Percentiles rank a stretch among this genome's conserved stretches.
These are phyloP conservation scores for Prunella vulgaris DNA, from an alignment of 257 asterid genomes.

Conservation along the genomic window DNA sequence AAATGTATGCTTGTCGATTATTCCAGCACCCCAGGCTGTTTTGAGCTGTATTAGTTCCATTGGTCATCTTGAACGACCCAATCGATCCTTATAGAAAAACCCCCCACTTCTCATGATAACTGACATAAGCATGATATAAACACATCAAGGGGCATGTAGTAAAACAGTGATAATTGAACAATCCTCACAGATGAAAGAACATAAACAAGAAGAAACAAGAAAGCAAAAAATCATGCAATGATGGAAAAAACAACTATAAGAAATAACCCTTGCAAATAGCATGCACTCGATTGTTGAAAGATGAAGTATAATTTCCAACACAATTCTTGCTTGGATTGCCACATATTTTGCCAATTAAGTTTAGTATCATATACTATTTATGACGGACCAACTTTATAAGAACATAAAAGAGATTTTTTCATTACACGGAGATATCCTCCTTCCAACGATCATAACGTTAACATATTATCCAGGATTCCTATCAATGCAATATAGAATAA, in stretches of 20 bases:
- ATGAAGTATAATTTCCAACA: background rate
- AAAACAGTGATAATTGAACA: background rate
- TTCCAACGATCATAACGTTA: background rate
- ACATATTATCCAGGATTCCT: background rate
- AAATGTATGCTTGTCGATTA: conserved; percentile 86
- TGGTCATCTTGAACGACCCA: conserved; percentile 98
- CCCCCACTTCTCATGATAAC: conserved; percentile 91
- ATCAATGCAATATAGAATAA: background rate
- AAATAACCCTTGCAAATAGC: conserved; percentile 2
- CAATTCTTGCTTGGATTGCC: too few relatives aligned
- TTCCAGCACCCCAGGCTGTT: conserved; percentile 99
- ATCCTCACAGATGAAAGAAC: conserved; percentile 1
- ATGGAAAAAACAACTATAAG: background rate
- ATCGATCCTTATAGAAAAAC: conserved; percentile 83
- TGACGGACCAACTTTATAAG: background rate
- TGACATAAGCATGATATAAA: conserved; percentile 24
- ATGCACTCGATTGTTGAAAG: background rate
- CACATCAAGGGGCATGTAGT: background rate
- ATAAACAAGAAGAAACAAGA: background rate
- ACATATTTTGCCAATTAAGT: too few relatives aligned
- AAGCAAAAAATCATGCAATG: too few relatives aligned
- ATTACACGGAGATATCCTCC: background rate
- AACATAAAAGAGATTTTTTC: background rate
- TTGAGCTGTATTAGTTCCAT: conserved; percentile 88
- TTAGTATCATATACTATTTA: too few relatives aligned